phyloP scores from a whole-genome alignment of 148 eudicot genomes.

The Suaeda aralocaspica region DNA sequence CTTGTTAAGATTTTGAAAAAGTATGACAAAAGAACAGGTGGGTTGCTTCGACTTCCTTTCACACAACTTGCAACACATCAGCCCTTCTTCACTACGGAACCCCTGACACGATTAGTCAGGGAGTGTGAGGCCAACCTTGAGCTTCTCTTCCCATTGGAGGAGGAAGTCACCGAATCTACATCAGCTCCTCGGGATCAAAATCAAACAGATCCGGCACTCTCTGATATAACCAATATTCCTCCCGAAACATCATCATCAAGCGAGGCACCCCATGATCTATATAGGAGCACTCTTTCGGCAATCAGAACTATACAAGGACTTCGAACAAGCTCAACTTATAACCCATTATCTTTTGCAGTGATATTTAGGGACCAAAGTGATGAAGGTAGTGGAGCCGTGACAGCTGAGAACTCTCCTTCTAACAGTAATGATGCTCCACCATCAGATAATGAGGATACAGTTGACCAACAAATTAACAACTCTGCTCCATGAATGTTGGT shows the following conservation, averaged over 20 bases:
- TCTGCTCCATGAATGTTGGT: conserved; percentile 21
- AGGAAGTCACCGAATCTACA: conserved; percentile 70
- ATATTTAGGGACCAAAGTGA: conserved; percentile 61
- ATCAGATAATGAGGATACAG: conserved; percentile 27
- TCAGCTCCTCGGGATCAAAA: conserved; percentile 21
- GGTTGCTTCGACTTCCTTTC: conserved; percentile 66
- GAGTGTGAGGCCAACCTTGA: conserved; percentile 92
- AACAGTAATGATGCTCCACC: conserved; percentile 30
- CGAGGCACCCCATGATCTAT: conserved; percentile 50
- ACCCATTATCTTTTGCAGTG: conserved; percentile 68
- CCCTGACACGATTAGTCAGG: conserved; percentile 67
- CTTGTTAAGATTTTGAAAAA: conserved; percentile 85
- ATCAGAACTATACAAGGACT: conserved; percentile 81
- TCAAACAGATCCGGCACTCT: conserved; percentile 20
- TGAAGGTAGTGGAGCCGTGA: conserved; percentile 68
- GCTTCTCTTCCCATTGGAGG: conserved; percentile 79
- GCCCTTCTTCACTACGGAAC: conserved; percentile 86
- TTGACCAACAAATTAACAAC: conserved; percentile 30
- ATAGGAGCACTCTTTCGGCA: conserved; percentile 69
- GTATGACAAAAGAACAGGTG: conserved; percentile 92
- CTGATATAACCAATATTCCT: conserved; percentile 32
- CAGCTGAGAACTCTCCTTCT: conserved; percentile 66
- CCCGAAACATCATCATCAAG: conserved; percentile 38
- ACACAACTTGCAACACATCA: conserved; percentile 74
- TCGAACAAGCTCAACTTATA: conserved; percentile 72